Percentiles rank a stretch among this genome's conserved stretches.
Conservation (phyloP, 2,329 filamentous ascomycete genomes). For the Pyricularia grisea region DNA sequence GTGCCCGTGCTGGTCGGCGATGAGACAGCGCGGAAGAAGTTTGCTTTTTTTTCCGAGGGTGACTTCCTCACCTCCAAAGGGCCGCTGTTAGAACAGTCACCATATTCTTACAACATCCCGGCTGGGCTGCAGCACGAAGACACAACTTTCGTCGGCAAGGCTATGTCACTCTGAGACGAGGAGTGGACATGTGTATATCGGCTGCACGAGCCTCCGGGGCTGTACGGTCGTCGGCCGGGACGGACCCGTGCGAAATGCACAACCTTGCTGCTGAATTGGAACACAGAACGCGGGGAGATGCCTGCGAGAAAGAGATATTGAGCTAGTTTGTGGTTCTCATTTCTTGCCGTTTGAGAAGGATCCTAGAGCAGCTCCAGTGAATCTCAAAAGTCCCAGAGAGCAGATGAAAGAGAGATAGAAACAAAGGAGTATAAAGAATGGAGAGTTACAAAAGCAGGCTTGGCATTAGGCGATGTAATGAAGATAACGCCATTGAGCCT, state of each 20-base stretch:
- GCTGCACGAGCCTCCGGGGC: slow-evolving; percentile 32
- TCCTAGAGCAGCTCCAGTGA: neutral
- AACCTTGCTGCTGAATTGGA: slow-evolving; percentile 23
- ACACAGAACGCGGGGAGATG: slow-evolving; percentile 13
- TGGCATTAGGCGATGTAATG: neutral
- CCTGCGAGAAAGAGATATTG: slow-evolving; percentile 22
- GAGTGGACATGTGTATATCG: slow-evolving; percentile 33
- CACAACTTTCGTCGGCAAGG: slow-evolving; percentile 30
- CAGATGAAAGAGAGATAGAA: neutral
- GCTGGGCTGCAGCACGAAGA: slow-evolving; percentile 33
- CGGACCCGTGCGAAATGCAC: slow-evolving; percentile 26
- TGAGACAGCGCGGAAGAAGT: slow-evolving; percentile 23
- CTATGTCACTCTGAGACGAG: slow-evolving; percentile 24
- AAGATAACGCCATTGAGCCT: neutral
- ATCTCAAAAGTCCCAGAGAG: neutral
- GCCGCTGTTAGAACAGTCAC: slow-evolving; percentile 30
- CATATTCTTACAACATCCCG: slow-evolving; percentile 37
- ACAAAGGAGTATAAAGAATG: neutral
- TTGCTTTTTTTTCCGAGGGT: slow-evolving; percentile 32
- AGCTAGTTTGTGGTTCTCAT: neutral
- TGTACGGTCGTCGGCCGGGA: slow-evolving; percentile 23
- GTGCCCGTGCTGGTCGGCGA: slow-evolving; percentile 18
- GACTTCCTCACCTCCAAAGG: slow-evolving; percentile 34
- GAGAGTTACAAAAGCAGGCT: neutral
- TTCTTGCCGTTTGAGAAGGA: neutral